These are phyloP conservation scores for Aurifilum marmelostoma DNA, from an alignment of 2,329 filamentous ascomycete species.

Conservation along the genomic window DNA sequence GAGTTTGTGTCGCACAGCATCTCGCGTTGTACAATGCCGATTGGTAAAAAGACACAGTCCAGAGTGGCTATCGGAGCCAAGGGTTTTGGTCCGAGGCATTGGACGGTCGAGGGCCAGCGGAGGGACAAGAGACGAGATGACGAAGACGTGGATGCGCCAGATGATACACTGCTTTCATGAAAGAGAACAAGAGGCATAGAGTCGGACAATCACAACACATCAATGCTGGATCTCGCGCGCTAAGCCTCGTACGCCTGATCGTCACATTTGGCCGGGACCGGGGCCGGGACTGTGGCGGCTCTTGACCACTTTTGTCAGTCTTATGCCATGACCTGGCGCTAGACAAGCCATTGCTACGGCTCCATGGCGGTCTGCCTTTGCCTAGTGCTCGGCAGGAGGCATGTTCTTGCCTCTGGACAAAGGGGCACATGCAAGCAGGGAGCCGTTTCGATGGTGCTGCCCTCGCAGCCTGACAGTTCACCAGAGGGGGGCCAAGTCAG, in stretches of 20 bases:
- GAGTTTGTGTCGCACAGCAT: constrained; percentile 28
- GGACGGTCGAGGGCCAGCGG: not conserved
- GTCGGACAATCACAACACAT: constrained; percentile 20
- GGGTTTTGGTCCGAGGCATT: not conserved
- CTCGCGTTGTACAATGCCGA: constrained; percentile 23
- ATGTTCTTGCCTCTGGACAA: not conserved
- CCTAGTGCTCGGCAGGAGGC: constrained; percentile 19
- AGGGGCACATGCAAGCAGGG: not conserved
- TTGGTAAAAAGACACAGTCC: constrained; percentile 17
- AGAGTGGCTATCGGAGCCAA: constrained; percentile 17
- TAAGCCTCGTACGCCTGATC: constrained; percentile 13
- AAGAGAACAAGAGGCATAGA: not conserved
- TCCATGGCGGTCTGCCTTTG: not conserved
- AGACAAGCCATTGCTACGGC: not conserved
- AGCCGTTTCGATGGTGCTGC: constrained; percentile 8
- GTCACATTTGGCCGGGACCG: not conserved
- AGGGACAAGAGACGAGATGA: constrained; percentile 14
- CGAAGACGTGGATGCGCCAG: not conserved
- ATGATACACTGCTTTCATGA: constrained; percentile 1
- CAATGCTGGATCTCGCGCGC: constrained; percentile 26
- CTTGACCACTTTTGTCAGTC: not conserved
- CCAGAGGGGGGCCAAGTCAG: not conserved
- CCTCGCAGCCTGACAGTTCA: not conserved
- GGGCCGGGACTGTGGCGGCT: not conserved
- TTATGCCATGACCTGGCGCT: not conserved